Evolutionary conservation across 768 basidiomycete genomes (phyloP), one percentile per base, ranked within the genome.

Genomic region (Fibroporia radiculosa): DNA sequence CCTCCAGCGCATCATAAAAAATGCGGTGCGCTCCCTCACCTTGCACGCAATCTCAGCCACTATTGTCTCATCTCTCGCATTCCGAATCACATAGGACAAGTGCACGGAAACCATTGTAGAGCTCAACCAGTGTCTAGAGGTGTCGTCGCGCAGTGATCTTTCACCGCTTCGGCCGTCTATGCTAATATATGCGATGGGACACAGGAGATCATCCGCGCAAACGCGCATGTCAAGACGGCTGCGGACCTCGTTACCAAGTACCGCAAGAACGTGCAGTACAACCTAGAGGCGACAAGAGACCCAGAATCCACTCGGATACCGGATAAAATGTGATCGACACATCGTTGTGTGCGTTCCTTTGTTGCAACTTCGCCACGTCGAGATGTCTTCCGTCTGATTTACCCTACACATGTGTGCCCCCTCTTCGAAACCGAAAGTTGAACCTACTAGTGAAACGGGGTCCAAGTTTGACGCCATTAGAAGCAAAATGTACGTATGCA

Each of bases 251-350:
- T 86, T 26, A 79, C 79, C 29, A 92, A 91, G 61, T 96, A 97
- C 62, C 74, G 84, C 51, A 82, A 90, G 66, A 97, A 97, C 65
- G 92, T 93, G 42, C 82, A 86, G 60, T 95, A 92, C 61, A 95
- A 93, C 60, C 62, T 96, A 46, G 84, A 88, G 56, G 83, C 84
- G 35, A 84, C 54, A 12, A 48, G 50, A 13, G 36, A 22, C 16
- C n/a, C n/a, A n/a, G n/a, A n/a, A n/a, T n/a, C n/a, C n/a, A n/a
- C n/a, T n/a, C n/a, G n/a, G n/a, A n/a, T n/a, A n/a, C n/a, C n/a
- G n/a, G n/a, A n/a, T n/a, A n/a, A n/a, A n/a, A n/a, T n/a, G n/a
- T n/a, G n/a, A n/a, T n/a, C n/a, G n/a, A n/a, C n/a, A n/a, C n/a
- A n/a, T n/a, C n/a, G n/a, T n/a, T n/a, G n/a, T n/a, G n/a, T n/a